Evolutionary conservation across 768 basidiomycete species (phyloP).

Genomic region (Boletales sp.): DNA sequence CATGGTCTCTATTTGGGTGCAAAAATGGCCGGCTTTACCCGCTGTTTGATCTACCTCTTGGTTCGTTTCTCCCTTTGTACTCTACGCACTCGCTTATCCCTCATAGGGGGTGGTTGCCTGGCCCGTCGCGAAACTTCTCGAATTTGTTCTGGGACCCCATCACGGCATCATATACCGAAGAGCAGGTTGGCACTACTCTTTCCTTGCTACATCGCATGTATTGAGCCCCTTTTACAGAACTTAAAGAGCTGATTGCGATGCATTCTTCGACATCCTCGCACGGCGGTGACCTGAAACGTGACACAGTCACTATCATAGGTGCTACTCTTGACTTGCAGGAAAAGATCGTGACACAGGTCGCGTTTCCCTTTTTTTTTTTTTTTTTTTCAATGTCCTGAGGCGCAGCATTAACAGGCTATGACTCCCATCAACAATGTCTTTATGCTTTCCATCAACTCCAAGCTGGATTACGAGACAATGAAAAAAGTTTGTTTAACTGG

Average conservation of each 20-base stretch:
- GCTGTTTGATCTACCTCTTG: slow-evolving; percentile 62
- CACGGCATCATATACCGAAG: slow-evolving; percentile 91
- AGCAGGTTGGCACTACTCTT: slow-evolving; percentile 37
- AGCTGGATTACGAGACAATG: slow-evolving; percentile 76
- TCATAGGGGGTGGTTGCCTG: slow-evolving; percentile 69
- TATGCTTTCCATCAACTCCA: slow-evolving; percentile 84
- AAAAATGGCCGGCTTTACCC: slow-evolving; percentile 74
- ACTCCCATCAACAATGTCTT: slow-evolving; percentile 77
- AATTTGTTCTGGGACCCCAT: slow-evolving; percentile 73
- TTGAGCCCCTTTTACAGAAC: slow-evolving; percentile 39
- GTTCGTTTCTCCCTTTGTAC: slow-evolving; percentile 32
- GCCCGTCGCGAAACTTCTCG: slow-evolving; percentile 83
- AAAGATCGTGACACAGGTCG: slow-evolving; percentile 75
- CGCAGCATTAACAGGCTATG: slow-evolving; percentile 54
- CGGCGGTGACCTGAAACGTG: slow-evolving; percentile 82
- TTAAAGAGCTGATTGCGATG: slow-evolving; percentile 90
- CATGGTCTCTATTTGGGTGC: slow-evolving; percentile 88
- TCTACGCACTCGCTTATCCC: not conserved
- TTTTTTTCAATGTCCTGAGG: too few species aligned
- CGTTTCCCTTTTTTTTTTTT: too few species aligned
- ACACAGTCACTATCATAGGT: slow-evolving; percentile 88
- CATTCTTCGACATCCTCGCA: slow-evolving; percentile 69
- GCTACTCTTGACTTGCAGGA: slow-evolving; percentile 87
- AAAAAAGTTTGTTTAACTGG: slow-evolving; percentile 74
- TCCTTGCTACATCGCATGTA: not conserved